Base-by-base conservation (phyloP, 2,329 filamentous ascomycete species). In the Aspergillus pseudoglaucus region DNA sequence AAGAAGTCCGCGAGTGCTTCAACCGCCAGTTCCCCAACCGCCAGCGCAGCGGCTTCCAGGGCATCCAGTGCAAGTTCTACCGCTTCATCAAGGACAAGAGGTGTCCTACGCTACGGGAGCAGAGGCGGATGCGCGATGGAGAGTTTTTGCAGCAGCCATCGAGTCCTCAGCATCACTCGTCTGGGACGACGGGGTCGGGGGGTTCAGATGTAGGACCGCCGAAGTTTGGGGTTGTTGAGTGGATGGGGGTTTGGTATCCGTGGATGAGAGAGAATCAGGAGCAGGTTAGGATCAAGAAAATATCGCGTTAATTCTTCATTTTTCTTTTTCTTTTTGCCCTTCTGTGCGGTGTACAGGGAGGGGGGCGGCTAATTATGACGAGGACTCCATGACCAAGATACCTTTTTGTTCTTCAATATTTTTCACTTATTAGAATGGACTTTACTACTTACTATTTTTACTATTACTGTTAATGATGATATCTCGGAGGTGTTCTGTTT, bases 61-160 rank as follows among this genome's bases (percentile, higher is more conserved):
- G 73, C 0, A 71, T 76, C 17, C 72, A 75, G 56, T 76, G 73
- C 65, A 74, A 73, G 51, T 75, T 73, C 55, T 76, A 76, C 56
- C 69, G 73, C n/a, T 68, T 73, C 47, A 70, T 75, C 47, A 68
- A 68, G 49, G 65, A 70, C 47, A 68, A 73, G 53, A 68, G 66
- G 41, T 69, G 72, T 51, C 69, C 70, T 1, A 73, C 71, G 6
- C 56, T 75, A 14, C 64, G 73, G 27, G 65, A 71, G 50, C 71
- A 74, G 54, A 55, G 65, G 15, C 61, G 65, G 3, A 63, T 67
- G 60, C 66, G 64, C 6, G 67, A 67, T 55, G 65, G 64, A n/a
- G 66, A 69, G 48, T 68, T 68, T 42, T 58, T 71, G 38, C 59
- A 64, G 4, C 62, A 66, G 43, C 62, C 61, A 10, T 53, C 62